A percentile compares a stretch with the other conserved stretches of the same genome.
phyloP scores from a whole-genome alignment of 495 filamentous ascomycete species.

The Aspergillus bertholletiae region DNA sequence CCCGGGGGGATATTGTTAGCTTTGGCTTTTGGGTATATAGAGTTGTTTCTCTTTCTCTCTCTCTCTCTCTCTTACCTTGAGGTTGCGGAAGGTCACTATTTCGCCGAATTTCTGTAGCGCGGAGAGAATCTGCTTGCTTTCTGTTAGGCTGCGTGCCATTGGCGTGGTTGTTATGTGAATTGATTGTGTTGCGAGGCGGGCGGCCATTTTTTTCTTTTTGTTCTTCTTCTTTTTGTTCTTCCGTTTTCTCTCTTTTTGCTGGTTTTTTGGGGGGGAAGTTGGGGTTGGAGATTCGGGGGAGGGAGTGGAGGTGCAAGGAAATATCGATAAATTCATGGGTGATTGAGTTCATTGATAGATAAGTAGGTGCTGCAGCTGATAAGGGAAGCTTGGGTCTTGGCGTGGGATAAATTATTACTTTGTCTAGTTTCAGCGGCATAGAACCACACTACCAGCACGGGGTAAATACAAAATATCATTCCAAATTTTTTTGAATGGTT shows the following conservation, averaged over 20 bases:
- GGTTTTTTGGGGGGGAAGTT: background rate
- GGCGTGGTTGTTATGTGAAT: slow-evolving; percentile 66
- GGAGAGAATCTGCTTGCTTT: slow-evolving; percentile 68
- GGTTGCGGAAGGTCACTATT: slow-evolving; percentile 69
- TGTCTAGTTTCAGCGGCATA: no score
- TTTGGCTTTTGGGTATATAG: slow-evolving; percentile 17
- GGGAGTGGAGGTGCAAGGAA: background rate
- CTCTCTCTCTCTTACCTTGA: no score
- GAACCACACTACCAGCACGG: no score
- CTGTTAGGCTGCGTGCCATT: slow-evolving; percentile 57
- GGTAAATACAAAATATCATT: no score
- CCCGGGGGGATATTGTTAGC: no score
- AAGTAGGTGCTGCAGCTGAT: no score
- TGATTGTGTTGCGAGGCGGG: slow-evolving; percentile 23
- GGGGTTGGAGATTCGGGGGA: background rate
- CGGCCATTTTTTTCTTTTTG: background rate
- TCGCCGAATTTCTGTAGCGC: slow-evolving; percentile 73
- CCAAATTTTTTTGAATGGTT: no score
- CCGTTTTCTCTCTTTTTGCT: background rate
- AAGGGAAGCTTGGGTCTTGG: background rate
- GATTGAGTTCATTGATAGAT: no score
- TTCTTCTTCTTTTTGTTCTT: background rate
- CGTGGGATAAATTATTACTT: no score
- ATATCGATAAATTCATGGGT: background rate
- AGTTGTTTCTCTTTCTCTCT: no score